Percentiles rank a stretch among this genome's conserved stretches.
These are phyloP conservation scores for Vitis hybrid DNA, from an alignment of 177 flowering plant genomes.

Conservation along the genomic window DNA sequence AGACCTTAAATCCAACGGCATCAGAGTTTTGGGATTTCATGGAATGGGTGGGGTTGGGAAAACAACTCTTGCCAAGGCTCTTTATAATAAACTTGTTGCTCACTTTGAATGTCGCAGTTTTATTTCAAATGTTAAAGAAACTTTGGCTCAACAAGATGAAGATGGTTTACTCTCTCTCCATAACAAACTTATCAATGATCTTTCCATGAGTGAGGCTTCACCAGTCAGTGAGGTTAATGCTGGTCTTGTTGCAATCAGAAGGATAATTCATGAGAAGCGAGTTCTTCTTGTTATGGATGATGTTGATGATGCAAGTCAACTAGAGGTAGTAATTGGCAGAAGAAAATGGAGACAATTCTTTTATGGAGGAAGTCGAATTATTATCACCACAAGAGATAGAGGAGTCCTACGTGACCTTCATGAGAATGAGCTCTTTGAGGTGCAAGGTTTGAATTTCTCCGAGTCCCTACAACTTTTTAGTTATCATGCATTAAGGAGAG, in stretches of 20 bases:
- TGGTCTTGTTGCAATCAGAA: conserved; percentile 12
- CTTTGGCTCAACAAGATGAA: conserved; percentile 5
- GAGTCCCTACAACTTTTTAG: conserved; percentile 45
- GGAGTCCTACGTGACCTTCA: not conserved
- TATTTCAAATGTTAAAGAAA: conserved; percentile 36
- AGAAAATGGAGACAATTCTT: conserved; percentile 32
- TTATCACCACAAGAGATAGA: conserved; percentile 45
- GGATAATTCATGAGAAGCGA: conserved; percentile 9
- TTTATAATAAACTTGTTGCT: conserved; percentile 30
- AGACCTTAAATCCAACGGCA: conserved; percentile 20
- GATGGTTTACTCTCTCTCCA: conserved; percentile 24
- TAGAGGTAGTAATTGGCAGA: conserved; percentile 22
- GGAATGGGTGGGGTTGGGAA: conserved; percentile 59
- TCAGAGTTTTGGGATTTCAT: conserved; percentile 30
- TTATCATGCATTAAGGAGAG: conserved; percentile 40
- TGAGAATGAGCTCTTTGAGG: conserved; percentile 23
- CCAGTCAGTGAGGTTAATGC: not conserved
- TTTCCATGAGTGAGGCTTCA: conserved; percentile 2
- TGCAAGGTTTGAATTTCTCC: conserved; percentile 13
- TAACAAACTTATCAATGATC: conserved; percentile 26
- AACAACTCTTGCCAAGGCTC: conserved; percentile 52
- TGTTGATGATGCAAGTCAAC: conserved; percentile 33
- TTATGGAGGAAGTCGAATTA: conserved; percentile 42
- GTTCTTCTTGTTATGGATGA: conserved; percentile 56
- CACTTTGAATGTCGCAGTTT: conserved; percentile 35